Evolutionary conservation across 2,329 filamentous ascomycete species (phyloP).

Genomic region (Arthrocladium fulminans): DNA sequence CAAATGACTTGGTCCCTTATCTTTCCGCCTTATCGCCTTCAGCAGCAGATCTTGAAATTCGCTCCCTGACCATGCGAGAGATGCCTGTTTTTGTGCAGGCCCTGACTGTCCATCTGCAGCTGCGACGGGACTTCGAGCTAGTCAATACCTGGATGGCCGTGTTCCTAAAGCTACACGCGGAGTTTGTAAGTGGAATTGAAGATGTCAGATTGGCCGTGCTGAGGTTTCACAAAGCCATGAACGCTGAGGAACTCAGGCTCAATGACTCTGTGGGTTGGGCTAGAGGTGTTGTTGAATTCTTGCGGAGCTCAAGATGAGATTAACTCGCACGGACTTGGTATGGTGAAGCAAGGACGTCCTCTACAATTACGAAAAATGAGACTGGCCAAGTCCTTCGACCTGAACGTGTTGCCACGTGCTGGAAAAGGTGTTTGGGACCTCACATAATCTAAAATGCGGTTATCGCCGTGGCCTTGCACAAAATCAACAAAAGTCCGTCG

Average conservation of each 20-base stretch:
- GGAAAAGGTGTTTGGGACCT: not conserved
- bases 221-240: conserved; percentile 65
- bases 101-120: conserved; percentile 58
- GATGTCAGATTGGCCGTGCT: conserved; percentile 45
- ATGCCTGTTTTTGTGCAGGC: conserved; percentile 72
- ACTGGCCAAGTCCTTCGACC: no score
- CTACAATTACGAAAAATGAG: no score
- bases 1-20: conserved; percentile 62
- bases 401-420: not conserved
- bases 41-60: conserved; percentile 81
- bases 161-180: conserved; percentile 70
- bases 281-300: conserved; percentile 72
- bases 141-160: conserved; percentile 97
- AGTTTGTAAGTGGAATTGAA: conserved; percentile 38
- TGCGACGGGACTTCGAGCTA: conserved; percentile 76
- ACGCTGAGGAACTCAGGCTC: conserved; percentile 60
- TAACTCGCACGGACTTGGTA: no score
- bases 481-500: not conserved
- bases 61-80: conserved; percentile 69
- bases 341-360: no score
- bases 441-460: not conserved
- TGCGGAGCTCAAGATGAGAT: conserved; percentile 50
- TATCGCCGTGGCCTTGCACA: not conserved
- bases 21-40: conserved; percentile 75
- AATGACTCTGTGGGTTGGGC: conserved; percentile 77